These are phyloP conservation scores for Hymenoscyphus salicellus DNA, from an alignment of 2,329 filamentous ascomycete genomes.

Conservation along the genomic window DNA sequence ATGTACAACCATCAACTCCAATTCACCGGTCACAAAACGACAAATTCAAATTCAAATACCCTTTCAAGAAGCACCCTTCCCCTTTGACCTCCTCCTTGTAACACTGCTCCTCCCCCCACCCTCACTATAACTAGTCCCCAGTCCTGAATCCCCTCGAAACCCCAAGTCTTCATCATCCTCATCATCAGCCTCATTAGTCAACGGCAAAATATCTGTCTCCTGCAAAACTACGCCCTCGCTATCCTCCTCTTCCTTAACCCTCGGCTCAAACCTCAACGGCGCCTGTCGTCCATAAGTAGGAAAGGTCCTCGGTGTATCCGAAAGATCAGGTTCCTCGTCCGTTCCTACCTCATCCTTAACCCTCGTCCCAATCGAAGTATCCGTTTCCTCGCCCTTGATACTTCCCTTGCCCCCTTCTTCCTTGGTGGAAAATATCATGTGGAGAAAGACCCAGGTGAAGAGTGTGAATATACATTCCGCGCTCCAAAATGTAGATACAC, in stretches of 20 bases:
- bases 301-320: conserved; percentile 46
- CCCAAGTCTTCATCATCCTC: conserved; percentile 47
- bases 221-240: conserved; percentile 26
- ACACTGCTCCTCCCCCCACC: conserved; percentile 30
- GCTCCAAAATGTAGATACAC: conserved; percentile 72
- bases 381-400: conserved; percentile 24
- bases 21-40: neutral
- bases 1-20: conserved; percentile 3
- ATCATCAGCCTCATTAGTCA: conserved; percentile 46
- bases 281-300: conserved; percentile 43
- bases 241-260: conserved; percentile 31
- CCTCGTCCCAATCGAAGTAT: neutral
- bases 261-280: conserved; percentile 41
- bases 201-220: conserved; percentile 31
- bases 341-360: conserved; percentile 13
- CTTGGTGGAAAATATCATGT: conserved; percentile 12
- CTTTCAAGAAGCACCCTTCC: neutral
- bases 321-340: conserved; percentile 37
- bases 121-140: conserved; percentile 54
- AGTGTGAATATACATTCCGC: conserved; percentile 67
- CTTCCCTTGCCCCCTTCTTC: conserved; percentile 26
- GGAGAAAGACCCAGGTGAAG: conserved; percentile 58
- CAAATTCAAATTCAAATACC: neutral
- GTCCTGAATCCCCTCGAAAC: conserved; percentile 44
- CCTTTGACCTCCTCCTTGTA: conserved; percentile 29